A percentile compares a stretch with the other conserved stretches of the same genome.
Evolutionary conservation across 2,329 filamentous ascomycete genomes (phyloP).

Genomic region (Talaromyces pinophilus): DNA sequence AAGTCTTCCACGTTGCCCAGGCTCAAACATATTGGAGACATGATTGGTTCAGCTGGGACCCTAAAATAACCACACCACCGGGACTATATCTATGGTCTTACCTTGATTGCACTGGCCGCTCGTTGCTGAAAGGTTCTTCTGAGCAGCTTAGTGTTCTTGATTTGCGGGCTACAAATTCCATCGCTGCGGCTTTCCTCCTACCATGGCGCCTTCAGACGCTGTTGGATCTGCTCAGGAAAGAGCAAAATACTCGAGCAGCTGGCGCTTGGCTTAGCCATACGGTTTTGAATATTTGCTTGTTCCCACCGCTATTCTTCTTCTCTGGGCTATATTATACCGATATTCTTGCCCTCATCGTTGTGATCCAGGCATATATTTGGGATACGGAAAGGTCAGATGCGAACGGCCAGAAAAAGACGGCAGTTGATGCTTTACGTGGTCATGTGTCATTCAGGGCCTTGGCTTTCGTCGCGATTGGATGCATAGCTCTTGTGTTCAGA

Average conservation of each 20-base stretch:
- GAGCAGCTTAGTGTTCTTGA: constrained; percentile 36
- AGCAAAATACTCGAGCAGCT: constrained; percentile 33
- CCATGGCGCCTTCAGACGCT: constrained; percentile 56
- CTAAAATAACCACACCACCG: constrained; percentile 95
- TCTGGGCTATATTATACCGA: constrained; percentile 95
- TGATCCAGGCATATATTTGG: constrained; percentile 67
- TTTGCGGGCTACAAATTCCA: constrained; percentile 43
- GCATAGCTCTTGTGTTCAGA: constrained; percentile 71
- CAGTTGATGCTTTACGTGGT: constrained; percentile 12
- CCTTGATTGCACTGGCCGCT: constrained; percentile 35
- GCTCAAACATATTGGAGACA: constrained; percentile 82
- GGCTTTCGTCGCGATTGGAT: constrained; percentile 58
- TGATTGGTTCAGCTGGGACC: constrained; percentile 79
- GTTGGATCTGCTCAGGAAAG: constrained; percentile 50
- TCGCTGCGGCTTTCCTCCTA: constrained; percentile 38
- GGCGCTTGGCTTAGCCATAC: constrained; percentile 41
- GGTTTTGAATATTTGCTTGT: constrained; percentile 77
- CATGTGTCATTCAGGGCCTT: constrained; percentile 31
- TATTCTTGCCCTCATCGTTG: constrained; percentile 73
- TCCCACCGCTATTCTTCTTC: constrained; percentile 94
- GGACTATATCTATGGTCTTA: constrained; percentile 68
- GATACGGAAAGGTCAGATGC: constrained; percentile 42
- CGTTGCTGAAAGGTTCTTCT: constrained; percentile 33
- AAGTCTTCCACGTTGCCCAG: constrained; percentile 73
- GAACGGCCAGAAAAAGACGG: constrained; percentile 20